Evolutionary conservation across 345 rosid genomes (phyloP), one percentile per base, ranked within the genome.

Genomic region (Adansonia digitata): DNA sequence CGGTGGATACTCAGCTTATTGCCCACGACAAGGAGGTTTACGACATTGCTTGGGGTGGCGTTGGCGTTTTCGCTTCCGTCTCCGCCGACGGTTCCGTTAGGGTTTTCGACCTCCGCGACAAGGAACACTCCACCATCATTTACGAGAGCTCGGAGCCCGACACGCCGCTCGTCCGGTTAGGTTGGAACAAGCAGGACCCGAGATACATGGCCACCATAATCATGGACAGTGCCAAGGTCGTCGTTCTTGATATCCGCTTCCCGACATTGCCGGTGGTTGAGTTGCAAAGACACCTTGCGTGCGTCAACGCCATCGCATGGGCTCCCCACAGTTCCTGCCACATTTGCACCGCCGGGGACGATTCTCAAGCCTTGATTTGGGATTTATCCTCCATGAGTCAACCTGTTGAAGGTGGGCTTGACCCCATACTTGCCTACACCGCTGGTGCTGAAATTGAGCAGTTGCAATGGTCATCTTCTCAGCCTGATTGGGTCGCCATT

Each of bases 401-500:
- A 85, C 98, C 94, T 0, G 94, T 89, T 46, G 96, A 91, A 72
- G 98, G 98, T 6, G 96, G 98, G 27, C 81, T 91, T 81, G 98
- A 92, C 60, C 98, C 98, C 0, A 94, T 92, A 79, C 86, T 92
- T 31, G 98, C 98, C 0, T 94, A 94, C 65, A 94, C 97, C 0
- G 98, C 97, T 6, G 98, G 97, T 42, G 95, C 97, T 2, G 98
- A 94, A 81, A 91, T 91, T 55, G 98, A 93, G 87, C 98, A 94
- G 86, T 81, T 94, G 72, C 98, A 94, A 69, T 94, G 98, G 98
- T 92, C 98, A 0, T 88, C 97, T 43, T 92, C 97, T 2, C 98
- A 94, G 88, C 98, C 98, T 55, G 98, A 94, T 75, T 94, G 99
- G 99, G 98, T 94, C 57, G 99, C 99, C 7, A 91, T 94, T 52